Conservation (phyloP, 805 yeast genomes). For the Starmerella scarabaei region DNA sequence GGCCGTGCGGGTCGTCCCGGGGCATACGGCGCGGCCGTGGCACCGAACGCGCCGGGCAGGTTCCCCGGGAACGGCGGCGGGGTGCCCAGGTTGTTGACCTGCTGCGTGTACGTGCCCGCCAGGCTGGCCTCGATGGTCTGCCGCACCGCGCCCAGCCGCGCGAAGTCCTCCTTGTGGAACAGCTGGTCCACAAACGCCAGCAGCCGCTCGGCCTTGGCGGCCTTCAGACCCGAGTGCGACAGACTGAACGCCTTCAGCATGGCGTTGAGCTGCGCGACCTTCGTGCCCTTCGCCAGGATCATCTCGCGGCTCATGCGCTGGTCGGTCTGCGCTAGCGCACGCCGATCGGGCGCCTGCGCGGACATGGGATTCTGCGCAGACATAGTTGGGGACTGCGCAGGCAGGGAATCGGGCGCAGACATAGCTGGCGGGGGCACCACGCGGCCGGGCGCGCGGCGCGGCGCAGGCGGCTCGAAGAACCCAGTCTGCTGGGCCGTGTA, state of each 20-base stretch:
- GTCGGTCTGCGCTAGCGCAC: too few species aligned
- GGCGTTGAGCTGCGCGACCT: slow-evolving; percentile 23
- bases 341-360: too few species aligned
- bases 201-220: slow-evolving; percentile 45
- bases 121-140: neutral
- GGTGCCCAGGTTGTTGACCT: neutral
- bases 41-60: neutral
- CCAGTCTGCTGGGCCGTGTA: too few species aligned
- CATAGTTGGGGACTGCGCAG: too few species aligned
- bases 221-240: slow-evolving; percentile 45
- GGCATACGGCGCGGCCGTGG: neutral
- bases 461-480: too few species aligned
- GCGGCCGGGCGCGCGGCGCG: too few species aligned
- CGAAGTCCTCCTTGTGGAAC: neutral
- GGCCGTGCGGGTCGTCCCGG: too few species aligned
- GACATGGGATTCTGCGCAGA: too few species aligned
- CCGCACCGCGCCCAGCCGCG: slow-evolving; percentile 1
- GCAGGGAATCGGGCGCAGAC: too few species aligned
- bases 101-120: neutral
- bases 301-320: too few species aligned
- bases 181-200: slow-evolving; percentile 19
- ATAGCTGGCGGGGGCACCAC: too few species aligned
- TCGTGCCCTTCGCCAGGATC: neutral
- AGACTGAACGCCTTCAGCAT: slow-evolving; percentile 31
- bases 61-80: neutral